Conservation (phyloP, 805 yeast species). For the Metschnikowia matae region DNA sequence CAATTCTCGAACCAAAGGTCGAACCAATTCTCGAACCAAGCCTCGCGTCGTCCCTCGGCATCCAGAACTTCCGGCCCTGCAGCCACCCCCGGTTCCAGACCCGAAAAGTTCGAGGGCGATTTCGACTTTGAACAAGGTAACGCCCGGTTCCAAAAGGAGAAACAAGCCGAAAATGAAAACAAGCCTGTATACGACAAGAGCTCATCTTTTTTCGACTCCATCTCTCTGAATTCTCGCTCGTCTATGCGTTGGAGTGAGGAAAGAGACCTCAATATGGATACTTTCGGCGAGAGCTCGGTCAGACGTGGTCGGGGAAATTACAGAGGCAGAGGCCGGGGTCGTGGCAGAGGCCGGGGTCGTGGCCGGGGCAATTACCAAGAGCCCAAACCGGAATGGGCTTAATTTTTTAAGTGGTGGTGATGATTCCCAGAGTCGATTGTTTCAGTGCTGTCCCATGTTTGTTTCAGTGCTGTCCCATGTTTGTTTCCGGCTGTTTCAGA, state of each 20-base stretch:
- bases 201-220: conserved; percentile 84
- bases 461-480: no score
- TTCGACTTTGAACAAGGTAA: conserved; percentile 75
- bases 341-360: conserved; percentile 36
- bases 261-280: conserved; percentile 68
- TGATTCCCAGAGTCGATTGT: no score
- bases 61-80: conserved; percentile 10
- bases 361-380: conserved; percentile 42
- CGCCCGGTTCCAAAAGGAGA: conserved; percentile 52
- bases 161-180: conserved; percentile 24
- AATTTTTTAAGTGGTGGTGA: neutral
- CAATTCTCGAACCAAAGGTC: no score
- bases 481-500: no score
- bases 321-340: conserved; percentile 34
- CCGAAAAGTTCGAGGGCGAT: conserved; percentile 40
- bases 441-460: no score
- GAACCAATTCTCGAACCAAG: no score
- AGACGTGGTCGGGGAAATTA: conserved; percentile 23
- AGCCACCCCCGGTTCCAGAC: conserved; percentile 14
- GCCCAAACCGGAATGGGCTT: conserved; percentile 20
- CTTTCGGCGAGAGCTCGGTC: conserved; percentile 72
- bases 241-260: conserved; percentile 68
- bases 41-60: neutral
- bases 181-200: conserved; percentile 58
- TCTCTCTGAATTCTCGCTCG: conserved; percentile 53